Percentiles rank a stretch among this genome's conserved stretches.
Evolutionary conservation across 1,284 basidiomycete species (phyloP).

Genomic region (Spongispora temasekensis): DNA sequence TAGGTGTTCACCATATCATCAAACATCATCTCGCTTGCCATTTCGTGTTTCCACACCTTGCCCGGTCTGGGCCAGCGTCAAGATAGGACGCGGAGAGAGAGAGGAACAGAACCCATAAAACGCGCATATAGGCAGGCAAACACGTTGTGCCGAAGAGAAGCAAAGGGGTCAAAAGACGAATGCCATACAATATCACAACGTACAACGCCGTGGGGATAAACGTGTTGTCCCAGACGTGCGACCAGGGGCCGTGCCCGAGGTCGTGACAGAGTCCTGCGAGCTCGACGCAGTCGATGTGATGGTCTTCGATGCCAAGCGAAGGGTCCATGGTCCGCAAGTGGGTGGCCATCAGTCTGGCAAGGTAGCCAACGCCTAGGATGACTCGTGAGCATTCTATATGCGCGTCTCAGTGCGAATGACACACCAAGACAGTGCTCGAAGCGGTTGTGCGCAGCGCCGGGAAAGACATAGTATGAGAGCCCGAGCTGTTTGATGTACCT

Average conservation of each 20-base stretch:
- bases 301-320: conserved; percentile 59
- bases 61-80: conserved; percentile 18
- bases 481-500: conserved; percentile 78
- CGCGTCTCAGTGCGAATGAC: not conserved
- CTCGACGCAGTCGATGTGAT: conserved; percentile 51
- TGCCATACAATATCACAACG: conserved; percentile 16
- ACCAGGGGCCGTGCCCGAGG: conserved; percentile 60
- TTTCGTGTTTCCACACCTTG: conserved; percentile 52
- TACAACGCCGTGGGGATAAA: conserved; percentile 55
- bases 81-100: not conserved
- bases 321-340: conserved; percentile 62
- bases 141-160: not conserved
- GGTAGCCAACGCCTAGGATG: conserved; percentile 62
- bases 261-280: conserved; percentile 60
- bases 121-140: too few relatives aligned
- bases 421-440: conserved; percentile 79
- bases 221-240: conserved; percentile 56
- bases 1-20: conserved; percentile 51
- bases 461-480: conserved; percentile 72
- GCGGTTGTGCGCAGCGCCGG: conserved; percentile 72
- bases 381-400: not conserved
- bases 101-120: too few relatives aligned
- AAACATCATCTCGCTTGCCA: conserved; percentile 62
- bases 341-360: conserved; percentile 60
- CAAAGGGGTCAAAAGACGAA: not conserved